Base-by-base conservation (phyloP, 495 filamentous ascomycete species). In the Bathelium albidoporum region DNA sequence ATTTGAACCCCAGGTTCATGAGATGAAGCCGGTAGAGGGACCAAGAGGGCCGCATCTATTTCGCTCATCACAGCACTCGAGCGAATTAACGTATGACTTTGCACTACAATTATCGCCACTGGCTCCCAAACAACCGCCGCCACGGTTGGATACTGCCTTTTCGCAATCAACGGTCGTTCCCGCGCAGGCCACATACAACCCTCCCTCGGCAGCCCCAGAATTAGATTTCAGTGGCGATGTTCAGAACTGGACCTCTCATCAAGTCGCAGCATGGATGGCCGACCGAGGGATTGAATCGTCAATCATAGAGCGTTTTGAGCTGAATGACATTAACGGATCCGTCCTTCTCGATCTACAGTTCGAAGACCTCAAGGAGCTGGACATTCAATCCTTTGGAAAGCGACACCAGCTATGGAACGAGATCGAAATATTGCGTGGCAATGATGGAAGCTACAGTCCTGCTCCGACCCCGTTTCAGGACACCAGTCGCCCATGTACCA, bases 301-400 rank as follows among this genome's bases (percentile, higher is more conserved):
- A 0, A 76, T 91, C 43, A 82, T 93, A n/a, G 84, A 95, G 60
- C 89, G 86, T 69, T 97, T 98, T 67, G 80, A 89, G 62, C 79
- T 82, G 66, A 93, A 98, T 74, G 94, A 98, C 70, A 97, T 98
- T 72, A 87, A 86, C 26, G 94, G 94, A 0, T 75, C 84, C 2
- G 85, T 97, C 59, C 79, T 98, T 1, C 83, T 93, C 28, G 86
- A 88, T 18, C 77, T 98, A n/a, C 88, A 95, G 70, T 83, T 89
- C 67, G 89, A 96, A 36, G 91, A 97, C 70, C 79, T 98, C n/a
- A 91, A 91, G 70, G 94, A 98, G 75, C 85, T 97, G 4, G 88
- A 88, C 24, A 95, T 98, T 64, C 76, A 81, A n/a, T 97, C 94
- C 0, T 97, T 97, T 74, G 94, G 94, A 18, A 90, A 93, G 66